Conservation (phyloP, 2,329 filamentous ascomycete species). For the Fonsecaea pugnacius region DNA sequence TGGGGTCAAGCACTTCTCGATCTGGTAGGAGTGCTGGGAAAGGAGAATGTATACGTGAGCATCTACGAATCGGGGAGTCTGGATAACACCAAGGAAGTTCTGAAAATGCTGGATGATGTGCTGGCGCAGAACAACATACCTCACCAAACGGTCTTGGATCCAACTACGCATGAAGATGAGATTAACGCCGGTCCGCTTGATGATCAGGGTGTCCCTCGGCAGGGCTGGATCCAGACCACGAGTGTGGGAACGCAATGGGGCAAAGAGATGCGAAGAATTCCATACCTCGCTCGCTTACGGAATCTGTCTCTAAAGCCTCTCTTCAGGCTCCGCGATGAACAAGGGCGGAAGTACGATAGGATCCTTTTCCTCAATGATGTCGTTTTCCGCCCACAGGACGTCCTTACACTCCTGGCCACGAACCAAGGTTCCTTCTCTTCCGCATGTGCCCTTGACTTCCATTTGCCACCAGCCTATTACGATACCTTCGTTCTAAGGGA, state of each 20-base stretch:
- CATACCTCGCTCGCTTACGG: conserved; percentile 67
- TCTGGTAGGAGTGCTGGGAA: conserved; percentile 61
- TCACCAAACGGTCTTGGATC: conserved; percentile 62
- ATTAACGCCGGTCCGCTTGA: conserved; percentile 51
- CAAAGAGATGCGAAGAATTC: conserved; percentile 67
- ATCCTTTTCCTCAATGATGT: conserved; percentile 62
- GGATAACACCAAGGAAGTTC: conserved; percentile 68
- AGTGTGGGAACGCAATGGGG: conserved; percentile 41
- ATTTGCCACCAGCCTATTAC: conserved; percentile 68
- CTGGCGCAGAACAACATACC: conserved; percentile 50
- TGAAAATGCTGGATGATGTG: conserved; percentile 59
- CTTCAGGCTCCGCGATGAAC: conserved; percentile 48
- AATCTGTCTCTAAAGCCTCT: conserved; percentile 68
- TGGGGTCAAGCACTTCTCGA: conserved; percentile 67
- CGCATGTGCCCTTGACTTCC: conserved; percentile 73
- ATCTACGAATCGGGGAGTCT: conserved; percentile 71
- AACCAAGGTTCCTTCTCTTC: conserved; percentile 65
- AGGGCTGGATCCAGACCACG: conserved; percentile 63
- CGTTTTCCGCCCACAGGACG: conserved; percentile 57
- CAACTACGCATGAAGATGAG: conserved; percentile 63
- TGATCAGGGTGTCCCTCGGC: conserved; percentile 44
- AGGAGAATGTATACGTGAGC: conserved; percentile 69
- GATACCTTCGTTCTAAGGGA: conserved; percentile 76
- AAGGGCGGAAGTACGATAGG: conserved; percentile 61
- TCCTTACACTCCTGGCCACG: conserved; percentile 62